Evolutionary conservation across 1,139 yeast species (phyloP).

Genomic region (Magnusiomyces ingens): DNA sequence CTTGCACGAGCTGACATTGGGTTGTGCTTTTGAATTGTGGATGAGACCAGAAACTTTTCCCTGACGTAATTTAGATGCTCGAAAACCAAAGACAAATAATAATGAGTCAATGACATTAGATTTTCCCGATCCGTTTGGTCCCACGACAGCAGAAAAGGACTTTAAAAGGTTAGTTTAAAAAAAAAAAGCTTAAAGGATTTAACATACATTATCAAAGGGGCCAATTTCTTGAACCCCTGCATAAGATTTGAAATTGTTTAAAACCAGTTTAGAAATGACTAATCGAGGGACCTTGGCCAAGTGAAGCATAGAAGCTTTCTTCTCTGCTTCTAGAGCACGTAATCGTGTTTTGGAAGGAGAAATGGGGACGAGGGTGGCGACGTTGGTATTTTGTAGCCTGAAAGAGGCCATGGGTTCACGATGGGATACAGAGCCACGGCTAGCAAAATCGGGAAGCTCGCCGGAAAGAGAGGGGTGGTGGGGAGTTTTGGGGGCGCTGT

Average conservation of each 20-base stretch:
- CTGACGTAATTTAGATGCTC: conserved; percentile 96
- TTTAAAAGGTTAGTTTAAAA: conserved; percentile 28
- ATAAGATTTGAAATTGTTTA: conserved; percentile 88
- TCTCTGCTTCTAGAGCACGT: conserved; percentile 14
- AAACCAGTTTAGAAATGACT: conserved; percentile 64
- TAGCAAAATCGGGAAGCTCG: too few relatives aligned
- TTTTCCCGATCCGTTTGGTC: conserved; percentile 97
- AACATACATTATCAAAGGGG: conserved; percentile 62
- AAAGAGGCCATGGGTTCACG: too few relatives aligned
- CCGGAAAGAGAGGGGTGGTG: too few relatives aligned
- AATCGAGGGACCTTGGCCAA: conserved; percentile 43
- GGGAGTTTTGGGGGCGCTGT: too few relatives aligned
- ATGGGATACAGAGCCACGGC: too few relatives aligned
- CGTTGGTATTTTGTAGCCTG: too few relatives aligned
- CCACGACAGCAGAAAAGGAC: conserved; percentile 96
- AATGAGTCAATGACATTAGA: conserved; percentile 95
- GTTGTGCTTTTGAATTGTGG: conserved; percentile 68
- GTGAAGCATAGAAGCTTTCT: conserved; percentile 9
- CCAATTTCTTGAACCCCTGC: conserved; percentile 95
- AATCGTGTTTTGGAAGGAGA: conserved; percentile 15
- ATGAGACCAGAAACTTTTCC: conserved; percentile 85
- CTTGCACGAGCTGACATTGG: conserved; percentile 65
- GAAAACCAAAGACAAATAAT: conserved; percentile 92
- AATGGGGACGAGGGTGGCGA: conserved; percentile 7
- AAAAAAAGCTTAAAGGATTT: neutral